A percentile compares a stretch with the other conserved stretches of the same genome.
Conservation (phyloP, 2,329 filamentous ascomycete genomes). For the Waltergamsia citrina region DNA sequence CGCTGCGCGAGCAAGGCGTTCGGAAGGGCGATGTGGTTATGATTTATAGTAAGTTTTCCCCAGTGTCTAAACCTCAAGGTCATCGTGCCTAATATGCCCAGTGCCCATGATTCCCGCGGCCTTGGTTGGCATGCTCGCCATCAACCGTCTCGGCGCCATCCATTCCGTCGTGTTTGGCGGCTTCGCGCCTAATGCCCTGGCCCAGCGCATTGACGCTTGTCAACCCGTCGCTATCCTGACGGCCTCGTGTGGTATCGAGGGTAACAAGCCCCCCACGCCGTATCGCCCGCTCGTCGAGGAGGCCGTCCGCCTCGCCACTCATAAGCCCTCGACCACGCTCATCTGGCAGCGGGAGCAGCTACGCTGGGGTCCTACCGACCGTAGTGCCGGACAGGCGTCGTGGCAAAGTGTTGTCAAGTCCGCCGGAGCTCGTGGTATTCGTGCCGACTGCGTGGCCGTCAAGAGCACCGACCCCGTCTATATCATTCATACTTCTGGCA, state of each 20-base stretch:
- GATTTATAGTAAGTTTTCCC: conserved; percentile 65
- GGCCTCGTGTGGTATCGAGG: conserved; percentile 87
- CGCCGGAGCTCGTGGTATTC: conserved; percentile 55
- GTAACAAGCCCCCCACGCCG: conserved; percentile 66
- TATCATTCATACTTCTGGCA: conserved; percentile 82
- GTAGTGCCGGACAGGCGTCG: conserved; percentile 59
- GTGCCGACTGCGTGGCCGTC: conserved; percentile 68
- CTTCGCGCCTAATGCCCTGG: conserved; percentile 72
- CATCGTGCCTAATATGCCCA: too few relatives aligned
- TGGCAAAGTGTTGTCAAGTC: conserved; percentile 73
- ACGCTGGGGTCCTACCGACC: conserved; percentile 62
- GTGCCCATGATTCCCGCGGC: conserved; percentile 95
- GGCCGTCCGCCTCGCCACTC: conserved; percentile 55
- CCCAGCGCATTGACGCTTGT: conserved; percentile 81
- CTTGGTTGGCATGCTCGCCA: conserved; percentile 76
- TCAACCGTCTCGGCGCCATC: conserved; percentile 72
- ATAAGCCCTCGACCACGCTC: conserved; percentile 65
- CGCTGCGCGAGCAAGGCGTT: conserved; percentile 73
- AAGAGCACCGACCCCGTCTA: conserved; percentile 74
- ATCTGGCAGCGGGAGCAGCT: conserved; percentile 78
- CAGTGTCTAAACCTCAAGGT: too few relatives aligned
- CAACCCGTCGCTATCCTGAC: conserved; percentile 70
- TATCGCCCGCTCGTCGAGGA: conserved; percentile 72
- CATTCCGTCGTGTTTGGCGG: conserved; percentile 92
- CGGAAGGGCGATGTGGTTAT: conserved; percentile 78